Evolutionary conservation across 1,284 basidiomycete species (phyloP), one percentile per base, ranked within the genome.

Genomic region (Heterobasidion occidentale): DNA sequence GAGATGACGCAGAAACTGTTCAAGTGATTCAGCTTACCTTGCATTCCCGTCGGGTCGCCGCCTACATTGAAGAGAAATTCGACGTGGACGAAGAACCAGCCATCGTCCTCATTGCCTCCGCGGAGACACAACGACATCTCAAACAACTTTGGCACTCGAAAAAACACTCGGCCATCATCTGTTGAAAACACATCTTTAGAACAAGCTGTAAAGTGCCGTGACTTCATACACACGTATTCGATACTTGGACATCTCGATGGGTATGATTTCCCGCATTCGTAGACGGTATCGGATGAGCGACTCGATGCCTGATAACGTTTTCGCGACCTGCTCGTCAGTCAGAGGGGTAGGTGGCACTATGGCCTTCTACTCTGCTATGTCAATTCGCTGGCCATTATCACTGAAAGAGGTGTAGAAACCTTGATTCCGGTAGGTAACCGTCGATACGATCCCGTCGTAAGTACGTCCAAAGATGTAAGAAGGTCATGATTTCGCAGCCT

Each of bases 401-500:
- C 27, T 27, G 27, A 27, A 27, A 4, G 27, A 27, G 27, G 27
- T 27, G 27, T 27, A 19, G 14, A 14, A 55, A 89, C 89, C 80
- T 88, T 89, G 67, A 93, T 89, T 58, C 76, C 78, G 11, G 83
- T 77, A 9, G 93, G 93, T 17, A 95, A 78, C 47, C 90, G 76
- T 51, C 82, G 76, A 65, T 95, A 95, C 35, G 88, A 84, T 1
- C 92, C 92, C 15, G 85, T 86, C 1, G 88, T 88, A 20, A 95
- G 76, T 51, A 95, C 90, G 62, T 93, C 89, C 52, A 95, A 73
- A 17, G 93, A 93, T 1, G 92, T 93, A 11, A 92, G 75, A n/a
- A 95, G 75, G 67, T 96, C 94, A 61, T 93, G 91, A 67, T 94
- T 95, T 55, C 92, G 81, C 20, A 92, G 78, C 67, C 92, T 91